Conservation (phyloP, 441 rosid species). For the Gossypium armourianum region DNA sequence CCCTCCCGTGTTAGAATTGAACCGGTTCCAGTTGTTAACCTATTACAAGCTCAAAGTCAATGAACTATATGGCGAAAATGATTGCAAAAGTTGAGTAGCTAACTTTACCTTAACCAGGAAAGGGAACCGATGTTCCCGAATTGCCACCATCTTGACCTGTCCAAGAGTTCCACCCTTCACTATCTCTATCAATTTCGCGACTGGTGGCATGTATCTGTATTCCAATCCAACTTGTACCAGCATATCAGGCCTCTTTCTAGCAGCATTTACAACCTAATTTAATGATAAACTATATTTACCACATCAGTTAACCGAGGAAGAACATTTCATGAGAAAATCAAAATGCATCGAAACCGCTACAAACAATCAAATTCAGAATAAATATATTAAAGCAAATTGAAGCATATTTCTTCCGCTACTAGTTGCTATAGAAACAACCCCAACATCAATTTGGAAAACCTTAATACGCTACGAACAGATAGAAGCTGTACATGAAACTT, state of each 20-base stretch:
- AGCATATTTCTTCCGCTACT: background rate
- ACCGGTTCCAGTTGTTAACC: constrained; percentile 90
- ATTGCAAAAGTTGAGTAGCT: constrained; percentile 11
- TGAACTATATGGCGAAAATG: constrained; percentile 2
- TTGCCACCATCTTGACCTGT: constrained; percentile 76
- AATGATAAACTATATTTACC: constrained; percentile 3
- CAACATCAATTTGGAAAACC: background rate
- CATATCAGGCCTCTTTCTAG: constrained; percentile 61
- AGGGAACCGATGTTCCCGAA: constrained; percentile 81
- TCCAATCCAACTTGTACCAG: constrained; percentile 87
- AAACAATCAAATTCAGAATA: background rate
- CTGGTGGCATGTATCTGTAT: constrained; percentile 86
- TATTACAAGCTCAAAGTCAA: constrained; percentile 23
- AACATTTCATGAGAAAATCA: background rate
- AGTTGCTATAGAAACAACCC: background rate
- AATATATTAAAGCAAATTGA: background rate
- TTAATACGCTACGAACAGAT: background rate
- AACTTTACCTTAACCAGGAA: constrained; percentile 71
- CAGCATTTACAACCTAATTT: constrained; percentile 60
- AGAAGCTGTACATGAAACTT: background rate
- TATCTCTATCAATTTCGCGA: constrained; percentile 69
- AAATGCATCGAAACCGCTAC: background rate
- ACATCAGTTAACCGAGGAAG: background rate
- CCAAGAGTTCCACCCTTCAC: constrained; percentile 66
- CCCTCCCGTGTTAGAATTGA: constrained; percentile 78